Conservation (phyloP, 2,329 filamentous ascomycete genomes). For the Trichoderma sp. region DNA sequence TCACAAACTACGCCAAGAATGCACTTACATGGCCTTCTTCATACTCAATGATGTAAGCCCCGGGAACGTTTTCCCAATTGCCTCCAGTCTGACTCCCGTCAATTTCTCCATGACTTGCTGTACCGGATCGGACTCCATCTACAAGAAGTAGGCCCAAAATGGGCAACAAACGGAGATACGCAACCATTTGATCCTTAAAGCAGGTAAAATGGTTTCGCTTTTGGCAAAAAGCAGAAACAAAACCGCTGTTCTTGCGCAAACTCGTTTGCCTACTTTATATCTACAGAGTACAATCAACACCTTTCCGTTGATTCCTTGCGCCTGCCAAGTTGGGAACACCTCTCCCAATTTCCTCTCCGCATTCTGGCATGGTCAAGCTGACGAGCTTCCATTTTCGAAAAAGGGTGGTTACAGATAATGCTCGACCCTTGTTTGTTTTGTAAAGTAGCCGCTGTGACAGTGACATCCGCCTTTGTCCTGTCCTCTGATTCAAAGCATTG, state of each 20-base stretch:
- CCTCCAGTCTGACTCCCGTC: neutral
- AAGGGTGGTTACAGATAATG: neutral
- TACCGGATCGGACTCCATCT: neutral
- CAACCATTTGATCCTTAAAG: neutral
- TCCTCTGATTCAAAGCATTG: too few species aligned
- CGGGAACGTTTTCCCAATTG: conserved; percentile 33
- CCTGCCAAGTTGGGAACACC: conserved; percentile 1
- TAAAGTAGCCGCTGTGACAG: neutral
- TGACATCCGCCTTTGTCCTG: fast-evolving
- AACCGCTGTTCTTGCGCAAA: too few species aligned
- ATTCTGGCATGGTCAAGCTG: neutral
- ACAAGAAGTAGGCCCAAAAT: neutral
- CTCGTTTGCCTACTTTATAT: neutral
- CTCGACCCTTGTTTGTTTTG: neutral
- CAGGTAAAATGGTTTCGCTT: neutral
- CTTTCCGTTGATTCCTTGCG: neutral
- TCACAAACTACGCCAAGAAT: neutral
- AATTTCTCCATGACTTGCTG: neutral
- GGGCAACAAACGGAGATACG: neutral
- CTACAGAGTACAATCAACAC: too few species aligned
- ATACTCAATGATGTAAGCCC: conserved; percentile 53
- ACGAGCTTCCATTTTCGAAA: neutral
- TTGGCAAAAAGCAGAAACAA: neutral
- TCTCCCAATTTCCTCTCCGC: conserved; percentile 3
- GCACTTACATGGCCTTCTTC: conserved; percentile 39